Evolutionary conservation across 257 asterid species (phyloP).

Genomic region (Przewalskia tangutica): DNA sequence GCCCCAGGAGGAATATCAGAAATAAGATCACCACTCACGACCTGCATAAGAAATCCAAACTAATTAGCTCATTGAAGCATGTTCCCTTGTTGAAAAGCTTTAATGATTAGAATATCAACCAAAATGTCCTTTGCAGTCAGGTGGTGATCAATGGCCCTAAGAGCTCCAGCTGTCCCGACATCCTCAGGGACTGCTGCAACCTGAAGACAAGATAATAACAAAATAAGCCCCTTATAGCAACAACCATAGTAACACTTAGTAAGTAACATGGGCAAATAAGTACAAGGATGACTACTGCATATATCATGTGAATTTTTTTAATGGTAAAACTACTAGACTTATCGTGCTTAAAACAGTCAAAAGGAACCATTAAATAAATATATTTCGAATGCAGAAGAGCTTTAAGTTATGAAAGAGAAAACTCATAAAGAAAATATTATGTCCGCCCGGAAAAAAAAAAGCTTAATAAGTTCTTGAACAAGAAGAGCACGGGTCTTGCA

Average conservation of each 20-base stretch:
- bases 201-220: constrained; percentile 33
- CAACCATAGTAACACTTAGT: not conserved
- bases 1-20: constrained; percentile 92
- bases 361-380: not conserved
- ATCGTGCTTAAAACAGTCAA: not conserved
- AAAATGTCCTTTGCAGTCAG: constrained; percentile 75
- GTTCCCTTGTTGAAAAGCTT: constrained; percentile 5
- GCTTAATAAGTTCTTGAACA: not conserved
- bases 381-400: not conserved
- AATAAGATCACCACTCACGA: constrained; percentile 94
- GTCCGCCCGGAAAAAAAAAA: not conserved
- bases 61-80: constrained; percentile 7
- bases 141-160: constrained; percentile 80
- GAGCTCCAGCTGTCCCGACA: constrained; percentile 95
- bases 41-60: constrained; percentile 38
- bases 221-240: not conserved
- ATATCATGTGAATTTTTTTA: not conserved
- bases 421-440: not conserved
- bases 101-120: constrained; percentile 38
- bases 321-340: not conserved
- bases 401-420: not conserved
- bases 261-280: not conserved
- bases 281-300: not conserved
- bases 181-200: constrained; percentile 93
- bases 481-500: not conserved